These are phyloP conservation scores for Yarrowia sp. DNA, from an alignment of 805 yeast genomes.

Conservation along the genomic window DNA sequence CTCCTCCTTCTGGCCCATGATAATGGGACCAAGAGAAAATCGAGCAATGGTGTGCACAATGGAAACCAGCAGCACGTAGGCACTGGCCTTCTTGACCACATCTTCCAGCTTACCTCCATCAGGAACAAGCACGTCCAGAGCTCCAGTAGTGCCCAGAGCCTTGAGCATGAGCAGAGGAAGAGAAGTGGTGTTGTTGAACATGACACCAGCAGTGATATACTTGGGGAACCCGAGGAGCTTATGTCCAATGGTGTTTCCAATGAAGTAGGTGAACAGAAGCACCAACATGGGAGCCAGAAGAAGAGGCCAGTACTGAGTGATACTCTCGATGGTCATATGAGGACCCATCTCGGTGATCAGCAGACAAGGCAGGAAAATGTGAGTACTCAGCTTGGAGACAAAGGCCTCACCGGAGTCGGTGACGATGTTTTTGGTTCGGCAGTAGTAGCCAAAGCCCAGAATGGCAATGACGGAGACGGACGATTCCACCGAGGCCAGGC, in stretches of 20 bases:
- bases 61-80: conserved; percentile 30
- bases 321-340: conserved; percentile 29
- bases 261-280: conserved; percentile 21
- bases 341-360: conserved; percentile 33
- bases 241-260: conserved; percentile 29
- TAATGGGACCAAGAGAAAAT: conserved; percentile 31
- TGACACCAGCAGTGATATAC: conserved; percentile 31
- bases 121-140: conserved; percentile 29
- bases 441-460: conserved; percentile 29
- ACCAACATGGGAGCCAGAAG: conserved; percentile 28
- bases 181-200: conserved; percentile 32
- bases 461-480: conserved; percentile 31
- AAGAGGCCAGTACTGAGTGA: conserved; percentile 30
- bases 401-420: conserved; percentile 22
- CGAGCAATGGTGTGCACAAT: conserved; percentile 31
- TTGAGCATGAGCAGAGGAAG: conserved; percentile 30
- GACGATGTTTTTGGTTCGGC: conserved; percentile 24
- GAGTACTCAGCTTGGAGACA: conserved; percentile 30
- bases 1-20: conserved; percentile 28
- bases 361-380: conserved; percentile 30
- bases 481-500: conserved; percentile 28
- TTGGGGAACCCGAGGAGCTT: conserved; percentile 25
- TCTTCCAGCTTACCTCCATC: conserved; percentile 27
- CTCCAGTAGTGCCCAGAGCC: conserved; percentile 29
- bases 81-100: conserved; percentile 30